Evolutionary conservation across 805 yeast species (phyloP).

Genomic region (Zygosaccharomyces bailii): DNA sequence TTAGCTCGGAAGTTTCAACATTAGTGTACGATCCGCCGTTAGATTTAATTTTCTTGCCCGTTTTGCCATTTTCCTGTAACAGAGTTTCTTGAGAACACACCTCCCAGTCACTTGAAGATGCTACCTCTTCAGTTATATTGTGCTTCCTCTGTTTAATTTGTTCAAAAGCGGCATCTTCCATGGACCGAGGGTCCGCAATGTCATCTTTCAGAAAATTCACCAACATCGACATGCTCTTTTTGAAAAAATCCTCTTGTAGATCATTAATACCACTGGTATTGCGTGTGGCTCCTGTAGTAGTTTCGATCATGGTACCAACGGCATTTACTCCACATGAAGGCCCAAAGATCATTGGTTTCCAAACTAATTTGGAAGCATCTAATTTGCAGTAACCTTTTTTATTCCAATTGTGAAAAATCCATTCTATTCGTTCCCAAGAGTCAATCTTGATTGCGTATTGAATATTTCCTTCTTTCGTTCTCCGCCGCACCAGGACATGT

Average conservation of each 20-base stretch:
- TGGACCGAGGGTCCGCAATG: constrained; percentile 55
- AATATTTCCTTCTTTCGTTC: not conserved
- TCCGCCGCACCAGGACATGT: constrained; percentile 44
- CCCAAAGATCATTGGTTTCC: constrained; percentile 83
- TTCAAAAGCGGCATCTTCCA: constrained; percentile 54
- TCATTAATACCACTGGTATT: constrained; percentile 12
- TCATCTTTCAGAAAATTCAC: constrained; percentile 65
- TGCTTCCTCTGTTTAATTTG: constrained; percentile 38
- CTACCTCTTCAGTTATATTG: not conserved
- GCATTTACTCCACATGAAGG: constrained; percentile 80
- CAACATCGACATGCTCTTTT: constrained; percentile 51
- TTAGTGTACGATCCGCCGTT: constrained; percentile 22
- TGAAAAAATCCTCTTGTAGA: constrained; percentile 35
- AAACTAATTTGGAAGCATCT: constrained; percentile 54
- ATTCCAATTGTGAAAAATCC: constrained; percentile 50
- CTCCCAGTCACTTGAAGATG: constrained; percentile 7
- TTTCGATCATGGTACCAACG: constrained; percentile 35
- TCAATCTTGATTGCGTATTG: constrained; percentile 55
- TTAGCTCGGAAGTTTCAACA: constrained; percentile 18
- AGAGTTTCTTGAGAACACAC: constrained; percentile 14
- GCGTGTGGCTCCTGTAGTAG: constrained; percentile 21
- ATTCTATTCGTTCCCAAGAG: constrained; percentile 32
- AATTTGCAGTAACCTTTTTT: constrained; percentile 49
- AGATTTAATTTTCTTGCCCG: not conserved
- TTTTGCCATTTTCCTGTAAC: not conserved